phyloP scores from a whole-genome alignment of 495 filamentous ascomycete species.

The Aspergillus homomorphus region DNA sequence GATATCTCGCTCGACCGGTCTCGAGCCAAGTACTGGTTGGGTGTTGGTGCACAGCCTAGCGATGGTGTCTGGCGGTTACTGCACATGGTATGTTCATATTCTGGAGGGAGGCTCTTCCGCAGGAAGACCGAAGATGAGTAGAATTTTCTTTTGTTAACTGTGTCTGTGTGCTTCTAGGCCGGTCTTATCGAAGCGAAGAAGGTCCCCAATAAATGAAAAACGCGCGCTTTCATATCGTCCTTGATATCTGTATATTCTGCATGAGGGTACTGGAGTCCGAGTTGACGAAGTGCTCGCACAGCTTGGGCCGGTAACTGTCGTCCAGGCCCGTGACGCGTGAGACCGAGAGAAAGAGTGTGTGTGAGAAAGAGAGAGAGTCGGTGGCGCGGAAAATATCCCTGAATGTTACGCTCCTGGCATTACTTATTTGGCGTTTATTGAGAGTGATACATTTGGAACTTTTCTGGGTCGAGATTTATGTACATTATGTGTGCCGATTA shows the following conservation, averaged over 20 bases:
- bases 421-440: conserved; percentile 35
- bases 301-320: background rate
- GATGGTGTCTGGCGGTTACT: conserved; percentile 85
- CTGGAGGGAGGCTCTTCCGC: background rate
- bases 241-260: conserved; percentile 3
- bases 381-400: background rate
- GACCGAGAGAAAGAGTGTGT: background rate
- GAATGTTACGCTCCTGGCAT: conserved; percentile 25
- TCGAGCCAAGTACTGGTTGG: conserved; percentile 91
- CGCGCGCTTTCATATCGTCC: background rate
- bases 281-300: background rate
- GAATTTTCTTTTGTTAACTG: background rate
- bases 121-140: background rate
- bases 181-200: conserved; percentile 13
- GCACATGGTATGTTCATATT: conserved; percentile 64
- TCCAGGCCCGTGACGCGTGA: background rate
- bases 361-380: background rate
- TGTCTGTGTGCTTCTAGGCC: conserved; percentile 12
- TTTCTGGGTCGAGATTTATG: conserved; percentile 17
- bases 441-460: conserved; percentile 18
- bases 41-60: conserved; percentile 91
- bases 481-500: conserved; percentile 24
- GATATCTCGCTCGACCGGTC: conserved; percentile 81
- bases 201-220: conserved; percentile 5
- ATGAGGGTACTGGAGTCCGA: background rate